Conservation (phyloP, 2,329 filamentous ascomycete species). For the Cercospora sp. region DNA sequence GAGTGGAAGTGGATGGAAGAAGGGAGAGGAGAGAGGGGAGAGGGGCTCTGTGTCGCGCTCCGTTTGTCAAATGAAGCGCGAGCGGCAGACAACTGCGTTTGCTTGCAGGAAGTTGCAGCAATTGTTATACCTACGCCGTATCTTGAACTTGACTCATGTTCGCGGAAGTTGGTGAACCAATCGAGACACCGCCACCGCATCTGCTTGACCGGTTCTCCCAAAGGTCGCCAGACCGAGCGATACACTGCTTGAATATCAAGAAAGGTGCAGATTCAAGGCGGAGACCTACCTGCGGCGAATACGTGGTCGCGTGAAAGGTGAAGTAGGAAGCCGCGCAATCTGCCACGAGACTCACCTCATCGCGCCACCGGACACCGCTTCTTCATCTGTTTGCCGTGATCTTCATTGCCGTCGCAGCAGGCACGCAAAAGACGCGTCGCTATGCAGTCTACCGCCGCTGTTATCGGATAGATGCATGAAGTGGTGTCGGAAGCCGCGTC, state of each 20-base stretch:
- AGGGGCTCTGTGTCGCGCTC: background rate
- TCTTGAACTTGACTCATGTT: background rate
- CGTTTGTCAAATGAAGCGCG: conserved; percentile 1
- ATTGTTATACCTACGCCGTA: background rate
- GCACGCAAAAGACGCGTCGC: background rate
- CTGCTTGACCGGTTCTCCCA: background rate
- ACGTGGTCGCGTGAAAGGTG: background rate
- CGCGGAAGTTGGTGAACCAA: background rate
- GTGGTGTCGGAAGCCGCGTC: background rate
- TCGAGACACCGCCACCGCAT: conserved; percentile 1
- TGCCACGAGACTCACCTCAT: background rate
- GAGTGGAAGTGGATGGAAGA: background rate
- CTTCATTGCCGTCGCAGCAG: background rate
- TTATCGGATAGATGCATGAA: background rate
- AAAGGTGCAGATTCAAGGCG: background rate
- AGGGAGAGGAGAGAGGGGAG: background rate
- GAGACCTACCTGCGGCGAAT: background rate
- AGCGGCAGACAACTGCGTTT: background rate
- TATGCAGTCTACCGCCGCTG: background rate
- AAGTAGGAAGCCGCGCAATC: background rate
- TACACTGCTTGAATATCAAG: background rate
- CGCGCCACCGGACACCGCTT: background rate
- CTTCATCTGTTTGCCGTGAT: background rate
- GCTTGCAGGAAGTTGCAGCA: background rate
- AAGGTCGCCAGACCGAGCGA: background rate